phyloP scores from a whole-genome alignment of 441 rosid species.

The Adansonia gregorii region DNA sequence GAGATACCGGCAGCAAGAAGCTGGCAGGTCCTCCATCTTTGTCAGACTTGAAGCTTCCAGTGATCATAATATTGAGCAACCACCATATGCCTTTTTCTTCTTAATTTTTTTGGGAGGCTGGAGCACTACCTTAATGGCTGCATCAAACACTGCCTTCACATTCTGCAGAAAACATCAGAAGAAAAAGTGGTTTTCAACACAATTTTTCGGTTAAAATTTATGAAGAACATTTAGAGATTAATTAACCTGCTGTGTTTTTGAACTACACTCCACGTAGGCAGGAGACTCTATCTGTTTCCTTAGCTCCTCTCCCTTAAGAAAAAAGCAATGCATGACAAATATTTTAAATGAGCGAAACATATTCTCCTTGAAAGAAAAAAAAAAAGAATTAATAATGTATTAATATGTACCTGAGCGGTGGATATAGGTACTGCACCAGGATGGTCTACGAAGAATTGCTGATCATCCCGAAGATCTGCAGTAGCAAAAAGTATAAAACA shows the following conservation, averaged over 20 bases:
- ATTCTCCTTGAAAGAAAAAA: neutral
- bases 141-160: slow-evolving; percentile 5
- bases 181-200: neutral
- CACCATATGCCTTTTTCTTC: slow-evolving; percentile 72
- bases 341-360: neutral
- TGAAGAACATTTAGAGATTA: neutral
- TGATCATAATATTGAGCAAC: slow-evolving; percentile 74
- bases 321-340: slow-evolving; percentile 16
- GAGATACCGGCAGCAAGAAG: slow-evolving; percentile 20
- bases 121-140: slow-evolving; percentile 54
- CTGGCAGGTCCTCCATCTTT: slow-evolving; percentile 33
- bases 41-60: slow-evolving; percentile 34
- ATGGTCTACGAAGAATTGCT: slow-evolving; percentile 80
- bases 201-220: neutral
- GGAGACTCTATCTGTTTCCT: slow-evolving; percentile 83
- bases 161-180: slow-evolving; percentile 35
- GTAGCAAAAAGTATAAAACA: neutral
- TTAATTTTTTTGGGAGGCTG: slow-evolving; percentile 77
- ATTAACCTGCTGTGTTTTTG: slow-evolving; percentile 88
- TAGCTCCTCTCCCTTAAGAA: slow-evolving; percentile 85
- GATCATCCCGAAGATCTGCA: slow-evolving; percentile 80
- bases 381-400: neutral
- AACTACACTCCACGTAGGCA: slow-evolving; percentile 84
- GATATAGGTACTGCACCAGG: slow-evolving; percentile 78
- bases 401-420: slow-evolving; percentile 57